Evolutionary conservation across 306 rosid species (phyloP), one percentile per base, ranked within the genome.

Genomic region (Pyrus pyrifolia): DNA sequence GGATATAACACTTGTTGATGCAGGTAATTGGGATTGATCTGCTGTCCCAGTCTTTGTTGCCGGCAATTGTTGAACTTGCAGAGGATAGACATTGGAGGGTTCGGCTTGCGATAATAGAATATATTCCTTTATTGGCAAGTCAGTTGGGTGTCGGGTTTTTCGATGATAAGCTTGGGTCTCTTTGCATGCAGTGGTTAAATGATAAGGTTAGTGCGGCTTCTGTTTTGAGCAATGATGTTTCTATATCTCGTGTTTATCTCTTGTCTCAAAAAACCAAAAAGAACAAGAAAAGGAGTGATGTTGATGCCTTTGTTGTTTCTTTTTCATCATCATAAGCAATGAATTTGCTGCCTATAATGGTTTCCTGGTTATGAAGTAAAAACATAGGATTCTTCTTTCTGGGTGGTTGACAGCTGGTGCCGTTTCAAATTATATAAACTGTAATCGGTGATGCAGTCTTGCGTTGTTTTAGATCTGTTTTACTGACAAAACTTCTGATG

Each of bases 51-150:
- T 95, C 99, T 71, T 76, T 95, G 52, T 85, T 95, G 81, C 99
- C 99, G 27, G 99, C 99, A 78, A 95, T 95, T 74, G 99, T 92
- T 83, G 99, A 95, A 86, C 99, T 95, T 55, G 99, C 99, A n/a
- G 99, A 96, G 86, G 99, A 96, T 79, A 91, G 96, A 81, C 99
- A 92, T 81, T 96, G 99, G 99, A 88, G 99, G 81, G 99, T 95
- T 75, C 92, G 99, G 72, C 95, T 95, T 74, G 99, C 99, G 44
- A 96, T 96, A 68, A 96, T 96, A 70, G 99, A 92, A 76, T 96
- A 96, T 76, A 92, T 96, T 77, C 99, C 99, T 75, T 83, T 96
- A 52, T 81, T 96, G 90, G 99, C 99, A 44, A 96, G 97, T 85
- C 98, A 96, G 77, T 84, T 96, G 90, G 99, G 99, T 76, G 98